Evolutionary conservation across 1,284 basidiomycete species (phyloP), one percentile per base, ranked within the genome.

Genomic region (Trichosporon ovoides): DNA sequence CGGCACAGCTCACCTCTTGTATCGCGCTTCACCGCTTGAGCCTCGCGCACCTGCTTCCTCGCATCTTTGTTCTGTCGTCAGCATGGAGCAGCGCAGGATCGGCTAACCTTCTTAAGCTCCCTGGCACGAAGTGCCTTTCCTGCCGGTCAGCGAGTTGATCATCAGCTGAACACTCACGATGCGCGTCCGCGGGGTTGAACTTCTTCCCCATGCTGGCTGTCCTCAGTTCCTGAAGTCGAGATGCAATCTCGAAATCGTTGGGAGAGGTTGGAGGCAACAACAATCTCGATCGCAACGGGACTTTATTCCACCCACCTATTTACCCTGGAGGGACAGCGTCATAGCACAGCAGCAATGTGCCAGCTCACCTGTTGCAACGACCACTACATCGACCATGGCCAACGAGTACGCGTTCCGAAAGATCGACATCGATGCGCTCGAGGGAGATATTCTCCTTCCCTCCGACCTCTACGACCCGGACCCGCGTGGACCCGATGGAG

Each of bases 381-480:
- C 18, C 33, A 12, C 33, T 33, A 20, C 40, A 38, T 38, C 56
- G 57, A 76, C 68, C 51, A 90, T 90, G 87, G 83, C 72, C 33
- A 55, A 55, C 59, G 76, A 87, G 62, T 81, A 80, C 67, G 84
- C 84, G 62, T 96, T 92, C 78, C 83, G 93, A 66, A 94, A 93
- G 79, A 93, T 97, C 79, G 43, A 97, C 78, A 89, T 97, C 68
- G 94, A 98, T 79, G 83, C 82, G 52, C 61, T 75, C 79, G 95
- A 98, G 72, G 94, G 97, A 75, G 95, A 98, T 68, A 84, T 86
- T 16, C 79, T 98, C 14, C 83, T 86, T 48, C 89, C 93, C 60
- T 83, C 83, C 33, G 91, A 97, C 69, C 83, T 98, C 35, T 92
- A 88, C 72, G 88, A 91, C 52, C 83, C 89, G 2, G 93, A 97